Conservation (phyloP, 352 stramenopile genomes). For the Phytophthora citrophthora region DNA sequence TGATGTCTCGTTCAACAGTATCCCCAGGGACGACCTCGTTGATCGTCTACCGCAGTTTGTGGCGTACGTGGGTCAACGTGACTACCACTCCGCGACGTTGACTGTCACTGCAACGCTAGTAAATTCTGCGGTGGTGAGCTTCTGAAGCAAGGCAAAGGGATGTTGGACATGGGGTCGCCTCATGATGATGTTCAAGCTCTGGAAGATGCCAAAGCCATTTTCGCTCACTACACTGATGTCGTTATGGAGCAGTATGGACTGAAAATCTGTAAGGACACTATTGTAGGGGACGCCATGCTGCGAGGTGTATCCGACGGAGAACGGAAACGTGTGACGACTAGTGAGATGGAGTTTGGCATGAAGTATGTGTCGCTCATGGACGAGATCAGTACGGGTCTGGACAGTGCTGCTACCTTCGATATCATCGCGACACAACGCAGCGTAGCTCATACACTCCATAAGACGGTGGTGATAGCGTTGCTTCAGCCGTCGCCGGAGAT, state of each 20-base stretch:
- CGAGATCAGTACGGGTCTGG: conserved; percentile 65
- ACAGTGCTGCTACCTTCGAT: conserved; percentile 47
- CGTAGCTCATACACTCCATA: conserved; percentile 24
- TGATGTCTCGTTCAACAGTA: conserved; percentile 45
- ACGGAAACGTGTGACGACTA: conserved; percentile 10
- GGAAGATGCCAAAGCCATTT: conserved; percentile 8
- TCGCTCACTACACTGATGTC: conserved; percentile 18
- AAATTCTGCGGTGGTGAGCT: conserved; percentile 39
- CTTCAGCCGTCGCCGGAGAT: conserved; percentile 90
- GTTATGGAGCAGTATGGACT: conserved; percentile 16
- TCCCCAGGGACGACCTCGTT: conserved; percentile 29
- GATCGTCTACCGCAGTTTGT: conserved; percentile 43
- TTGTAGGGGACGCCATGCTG: conserved; percentile 32
- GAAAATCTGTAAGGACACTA: conserved; percentile 8
- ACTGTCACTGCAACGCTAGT: conserved; percentile 20
- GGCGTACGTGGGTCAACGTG: conserved; percentile 18
- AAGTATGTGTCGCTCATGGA: conserved; percentile 87
- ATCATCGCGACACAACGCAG: conserved; percentile 30
- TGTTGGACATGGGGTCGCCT: conserved; percentile 12
- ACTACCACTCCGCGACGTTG: conserved; percentile 17
- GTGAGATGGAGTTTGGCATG: conserved; percentile 85
- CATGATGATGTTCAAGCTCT: conserved; percentile 37
- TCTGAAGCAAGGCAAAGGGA: conserved; percentile 3
- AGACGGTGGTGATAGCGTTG: conserved; percentile 62
- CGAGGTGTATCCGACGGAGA: conserved; percentile 75